Base-by-base conservation (phyloP, 164 flowering plant species). In the Paratinospora sagittata region DNA sequence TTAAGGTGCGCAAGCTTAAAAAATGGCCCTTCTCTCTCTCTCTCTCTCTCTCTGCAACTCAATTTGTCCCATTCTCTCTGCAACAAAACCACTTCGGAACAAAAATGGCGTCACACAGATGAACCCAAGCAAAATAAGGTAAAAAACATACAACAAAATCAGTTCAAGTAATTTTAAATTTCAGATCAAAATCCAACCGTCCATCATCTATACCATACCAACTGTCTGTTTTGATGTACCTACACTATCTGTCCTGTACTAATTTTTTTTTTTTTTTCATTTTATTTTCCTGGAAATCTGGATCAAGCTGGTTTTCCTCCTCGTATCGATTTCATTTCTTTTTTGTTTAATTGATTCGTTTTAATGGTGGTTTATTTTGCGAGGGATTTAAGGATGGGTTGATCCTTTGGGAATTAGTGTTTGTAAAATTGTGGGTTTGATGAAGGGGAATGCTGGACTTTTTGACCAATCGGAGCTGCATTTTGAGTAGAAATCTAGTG, bases 251-350 rank as follows among this genome's bases (percentile, higher is more conserved):
- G 1, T 64, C 13, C 5, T 9, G 1, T 30, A 30, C 34, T 30
- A 30, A 30, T 30, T 1, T 30, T 30, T 30, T 30, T 4, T 30
- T 30, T 30, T 1, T 30, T 30, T 30, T 30, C 34, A 30, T 30
- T 4, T 26, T 24, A 26, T 5, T 19, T 64, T 71, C 74, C 74
- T 71, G 23, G 24, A 71, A 71, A 64, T 71, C 74, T 71, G 74
- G 74, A 64, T 71, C 63, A 23, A 21, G 62, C 58, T 64, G 30
- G 30, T 27, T 61, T 37, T 21, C 30, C 17, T 30, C 16, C 8
- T 30, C 30, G 60, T 62, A 52, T 61, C 39, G 45, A 68, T 70
- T 24, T 33, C 27, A 63, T 71, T 45, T 63, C 17, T 61, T 70
- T 39, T 43, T 37, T 23, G n/a, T 16, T 11, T 61, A 6, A 13